Evolutionary conservation across 768 basidiomycete genomes (phyloP).

Genomic region (Brasilioporus rufonigricans): DNA sequence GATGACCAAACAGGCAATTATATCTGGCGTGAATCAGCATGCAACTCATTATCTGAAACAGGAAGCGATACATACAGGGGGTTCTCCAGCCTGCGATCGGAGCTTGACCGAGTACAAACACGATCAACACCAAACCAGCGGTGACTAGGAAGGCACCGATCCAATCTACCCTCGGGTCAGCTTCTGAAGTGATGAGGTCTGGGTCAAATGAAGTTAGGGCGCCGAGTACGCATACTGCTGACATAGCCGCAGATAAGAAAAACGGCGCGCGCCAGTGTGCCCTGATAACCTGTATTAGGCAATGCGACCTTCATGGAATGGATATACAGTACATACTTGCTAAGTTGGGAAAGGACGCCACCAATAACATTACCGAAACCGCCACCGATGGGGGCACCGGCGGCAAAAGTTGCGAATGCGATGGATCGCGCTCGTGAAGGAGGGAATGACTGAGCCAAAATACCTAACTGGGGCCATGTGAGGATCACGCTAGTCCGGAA

Average conservation of each 20-base stretch:
- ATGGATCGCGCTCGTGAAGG: slow-evolving; percentile 62
- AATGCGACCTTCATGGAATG: neutral
- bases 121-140: slow-evolving; percentile 61
- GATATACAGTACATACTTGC: slow-evolving; percentile 32
- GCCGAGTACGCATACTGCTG: slow-evolving; percentile 47
- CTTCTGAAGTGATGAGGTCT: slow-evolving; percentile 43
- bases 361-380: slow-evolving; percentile 69
- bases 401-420: slow-evolving; percentile 82
- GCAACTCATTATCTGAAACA: slow-evolving; percentile 20
- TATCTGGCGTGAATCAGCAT: slow-evolving; percentile 42
- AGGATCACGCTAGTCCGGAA: slow-evolving; percentile 3
- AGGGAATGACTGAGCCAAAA: slow-evolving; percentile 77
- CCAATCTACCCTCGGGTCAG: slow-evolving; percentile 66
- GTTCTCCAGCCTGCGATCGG: slow-evolving; percentile 65
- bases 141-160: slow-evolving; percentile 68
- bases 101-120: slow-evolving; percentile 73
- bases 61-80: slow-evolving; percentile 37
- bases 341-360: slow-evolving; percentile 64
- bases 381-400: slow-evolving; percentile 81
- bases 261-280: slow-evolving; percentile 67
- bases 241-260: slow-evolving; percentile 60
- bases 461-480: slow-evolving; percentile 55
- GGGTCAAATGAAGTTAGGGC: slow-evolving; percentile 60
- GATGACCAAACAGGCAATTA: slow-evolving; percentile 64
- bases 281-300: slow-evolving; percentile 12